Evolutionary conservation across 1,284 basidiomycete genomes (phyloP).

Genomic region (Ustilago esculenta): DNA sequence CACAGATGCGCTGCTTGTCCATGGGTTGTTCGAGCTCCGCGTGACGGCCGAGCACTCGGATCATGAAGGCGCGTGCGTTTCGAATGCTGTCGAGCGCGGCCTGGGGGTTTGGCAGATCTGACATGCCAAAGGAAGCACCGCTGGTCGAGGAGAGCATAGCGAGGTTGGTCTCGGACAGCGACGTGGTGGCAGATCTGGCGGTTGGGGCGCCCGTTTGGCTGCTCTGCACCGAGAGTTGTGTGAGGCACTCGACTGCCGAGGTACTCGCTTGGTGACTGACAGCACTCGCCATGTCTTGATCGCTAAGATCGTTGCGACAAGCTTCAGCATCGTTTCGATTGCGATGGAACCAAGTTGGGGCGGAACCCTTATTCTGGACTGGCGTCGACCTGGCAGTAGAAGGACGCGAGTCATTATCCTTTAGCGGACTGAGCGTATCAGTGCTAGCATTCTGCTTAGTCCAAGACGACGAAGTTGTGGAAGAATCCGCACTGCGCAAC

Average conservation of each 20-base stretch:
- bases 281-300: not conserved
- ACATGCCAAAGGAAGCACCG: slow-evolving; percentile 42
- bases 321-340: slow-evolving; percentile 14
- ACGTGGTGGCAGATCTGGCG: slow-evolving; percentile 26
- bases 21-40: slow-evolving; percentile 13
- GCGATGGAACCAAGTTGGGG: slow-evolving; percentile 27
- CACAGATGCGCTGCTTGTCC: slow-evolving; percentile 33
- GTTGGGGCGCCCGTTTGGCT: slow-evolving; percentile 41
- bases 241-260: slow-evolving; percentile 6
- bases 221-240: slow-evolving; percentile 15
- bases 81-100: slow-evolving; percentile 48
- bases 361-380: slow-evolving; percentile 7
- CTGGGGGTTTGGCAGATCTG: slow-evolving; percentile 31
- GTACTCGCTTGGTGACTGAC: slow-evolving; percentile 5
- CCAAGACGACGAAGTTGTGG: slow-evolving; percentile 13
- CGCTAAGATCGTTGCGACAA: not conserved
- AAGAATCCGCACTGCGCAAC: slow-evolving; percentile 20
- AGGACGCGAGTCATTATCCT: slow-evolving; percentile 1
- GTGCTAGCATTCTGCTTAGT: slow-evolving; percentile 37
- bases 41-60: slow-evolving; percentile 36
- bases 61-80: slow-evolving; percentile 48
- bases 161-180: slow-evolving; percentile 30
- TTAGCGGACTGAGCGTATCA: slow-evolving; percentile 32
- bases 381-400: slow-evolving; percentile 11
- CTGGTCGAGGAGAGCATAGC: slow-evolving; percentile 19